These are phyloP conservation scores for Cladosporium sp. DNA, from an alignment of 2,329 filamentous ascomycete genomes.

Conservation along the genomic window DNA sequence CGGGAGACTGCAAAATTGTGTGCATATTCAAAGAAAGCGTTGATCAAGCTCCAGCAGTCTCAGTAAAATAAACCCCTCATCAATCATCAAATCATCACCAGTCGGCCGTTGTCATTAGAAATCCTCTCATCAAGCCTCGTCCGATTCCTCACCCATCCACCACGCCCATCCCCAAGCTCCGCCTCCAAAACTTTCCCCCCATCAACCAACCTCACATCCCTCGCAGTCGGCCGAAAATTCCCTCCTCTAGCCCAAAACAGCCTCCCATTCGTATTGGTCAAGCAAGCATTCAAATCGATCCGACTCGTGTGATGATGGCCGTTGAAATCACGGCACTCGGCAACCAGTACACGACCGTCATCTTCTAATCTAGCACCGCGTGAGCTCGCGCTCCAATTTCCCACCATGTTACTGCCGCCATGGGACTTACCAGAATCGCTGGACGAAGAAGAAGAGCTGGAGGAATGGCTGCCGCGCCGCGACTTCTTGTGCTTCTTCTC, in stretches of 20 bases:
- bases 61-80: neutral
- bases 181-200: conserved; percentile 31
- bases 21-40: neutral
- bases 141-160: conserved; percentile 29
- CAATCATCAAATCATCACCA: conserved; percentile 26
- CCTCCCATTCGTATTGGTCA: conserved; percentile 35
- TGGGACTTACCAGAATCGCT: conserved; percentile 21
- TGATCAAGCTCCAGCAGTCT: neutral
- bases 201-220: conserved; percentile 28
- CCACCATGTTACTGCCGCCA: conserved; percentile 17
- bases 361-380: conserved; percentile 29
- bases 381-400: conserved; percentile 36
- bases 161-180: conserved; percentile 32
- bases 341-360: conserved; percentile 34
- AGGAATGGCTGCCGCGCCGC: conserved; percentile 13
- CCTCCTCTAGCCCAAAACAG: conserved; percentile 34
- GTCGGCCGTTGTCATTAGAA: conserved; percentile 34
- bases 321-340: conserved; percentile 29
- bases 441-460: conserved; percentile 18
- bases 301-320: conserved; percentile 31
- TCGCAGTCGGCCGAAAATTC: conserved; percentile 34
- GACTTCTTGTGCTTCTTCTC: conserved; percentile 24
- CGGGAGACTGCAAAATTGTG: too few relatives aligned
- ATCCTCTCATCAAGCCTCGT: conserved; percentile 37
- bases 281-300: conserved; percentile 35